A percentile compares a stretch with the other conserved stretches of the same genome.
Evolutionary conservation across 768 basidiomycete genomes (phyloP).

Genomic region (Auriculariales sp.): DNA sequence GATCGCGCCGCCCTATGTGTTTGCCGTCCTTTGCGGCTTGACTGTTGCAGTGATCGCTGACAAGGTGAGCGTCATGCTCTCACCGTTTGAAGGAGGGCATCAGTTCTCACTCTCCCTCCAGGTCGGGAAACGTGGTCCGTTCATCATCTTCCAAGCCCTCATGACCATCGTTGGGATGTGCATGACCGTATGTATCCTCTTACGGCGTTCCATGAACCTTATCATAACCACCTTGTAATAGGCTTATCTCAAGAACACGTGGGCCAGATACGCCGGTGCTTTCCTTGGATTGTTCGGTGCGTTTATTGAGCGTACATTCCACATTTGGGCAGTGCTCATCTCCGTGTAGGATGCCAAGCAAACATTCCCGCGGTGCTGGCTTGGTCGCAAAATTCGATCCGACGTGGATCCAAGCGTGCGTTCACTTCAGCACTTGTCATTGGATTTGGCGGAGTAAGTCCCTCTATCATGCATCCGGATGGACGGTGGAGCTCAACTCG

Average conservation of each 20-base stretch:
- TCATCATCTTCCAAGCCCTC: slow-evolving; percentile 10
- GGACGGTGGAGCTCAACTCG: too few species aligned
- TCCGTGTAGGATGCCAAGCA: not conserved
- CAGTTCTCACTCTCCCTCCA: too few species aligned
- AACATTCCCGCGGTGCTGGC: not conserved
- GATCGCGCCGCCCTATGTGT: slow-evolving; percentile 13
- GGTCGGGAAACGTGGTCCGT: slow-evolving; percentile 12
- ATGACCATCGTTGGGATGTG: slow-evolving; percentile 11
- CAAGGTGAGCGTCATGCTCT: too few species aligned
- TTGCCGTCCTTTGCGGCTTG: slow-evolving; percentile 12
- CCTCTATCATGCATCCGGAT: too few species aligned
- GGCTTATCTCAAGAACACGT: not conserved
- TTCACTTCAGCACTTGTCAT: slow-evolving; percentile 10
- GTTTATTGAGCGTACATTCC: too few species aligned
- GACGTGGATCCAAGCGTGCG: slow-evolving; percentile 11
- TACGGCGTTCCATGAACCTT: slow-evolving; percentile 10
- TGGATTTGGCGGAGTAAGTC: slow-evolving; percentile 10
- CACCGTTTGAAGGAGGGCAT: too few species aligned
- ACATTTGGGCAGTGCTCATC: too few species aligned
- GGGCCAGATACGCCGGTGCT: not conserved
- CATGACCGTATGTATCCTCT: slow-evolving; percentile 4
- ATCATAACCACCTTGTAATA: not conserved
- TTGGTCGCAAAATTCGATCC: slow-evolving; percentile 12
- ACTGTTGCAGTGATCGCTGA: slow-evolving; percentile 10
- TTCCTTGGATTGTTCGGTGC: slow-evolving; percentile 5